phyloP scores from a whole-genome alignment of 2,329 filamentous ascomycete species.

The Fusarium poae region DNA sequence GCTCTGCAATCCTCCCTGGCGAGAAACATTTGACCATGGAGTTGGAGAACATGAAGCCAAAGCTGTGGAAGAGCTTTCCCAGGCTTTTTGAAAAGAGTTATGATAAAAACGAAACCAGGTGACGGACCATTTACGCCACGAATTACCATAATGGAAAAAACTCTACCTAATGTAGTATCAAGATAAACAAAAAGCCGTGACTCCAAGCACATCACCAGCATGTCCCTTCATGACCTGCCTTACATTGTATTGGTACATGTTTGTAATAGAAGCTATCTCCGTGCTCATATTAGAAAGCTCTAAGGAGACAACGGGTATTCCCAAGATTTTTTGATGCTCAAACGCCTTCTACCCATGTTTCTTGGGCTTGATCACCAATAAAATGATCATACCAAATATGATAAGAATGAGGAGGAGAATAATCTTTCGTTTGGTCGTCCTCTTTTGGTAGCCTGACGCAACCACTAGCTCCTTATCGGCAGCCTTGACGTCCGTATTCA shows the following conservation, averaged over 20 bases:
- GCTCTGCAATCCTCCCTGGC: slow-evolving; percentile 49
- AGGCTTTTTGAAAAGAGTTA: slow-evolving; percentile 49
- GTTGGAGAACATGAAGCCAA: slow-evolving; percentile 49
- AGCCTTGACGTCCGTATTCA: slow-evolving; percentile 92
- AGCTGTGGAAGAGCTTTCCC: slow-evolving; percentile 51
- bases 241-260: slow-evolving; percentile 52
- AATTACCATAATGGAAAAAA: slow-evolving; percentile 13
- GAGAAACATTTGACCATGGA: slow-evolving; percentile 43
- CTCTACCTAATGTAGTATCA: slow-evolving; percentile 42
- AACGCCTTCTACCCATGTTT: slow-evolving; percentile 51
- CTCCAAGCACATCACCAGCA: slow-evolving; percentile 47
- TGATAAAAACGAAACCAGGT: slow-evolving; percentile 31
- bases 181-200: slow-evolving; percentile 43
- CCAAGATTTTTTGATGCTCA: slow-evolving; percentile 25
- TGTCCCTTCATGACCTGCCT: slow-evolving; percentile 45
- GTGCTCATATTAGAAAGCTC: slow-evolving; percentile 1
- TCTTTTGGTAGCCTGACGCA: slow-evolving; percentile 89
- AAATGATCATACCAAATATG: slow-evolving; percentile 87
- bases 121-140: neutral
- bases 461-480: slow-evolving; percentile 93
- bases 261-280: slow-evolving; percentile 32
- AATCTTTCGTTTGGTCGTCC: slow-evolving; percentile 90
- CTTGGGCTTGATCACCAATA: slow-evolving; percentile 85
- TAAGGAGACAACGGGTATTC: slow-evolving; percentile 31
- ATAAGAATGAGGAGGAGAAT: slow-evolving; percentile 89